These are phyloP conservation scores for Neurospora sp. DNA, from an alignment of 495 filamentous ascomycete species.

Conservation along the genomic window DNA sequence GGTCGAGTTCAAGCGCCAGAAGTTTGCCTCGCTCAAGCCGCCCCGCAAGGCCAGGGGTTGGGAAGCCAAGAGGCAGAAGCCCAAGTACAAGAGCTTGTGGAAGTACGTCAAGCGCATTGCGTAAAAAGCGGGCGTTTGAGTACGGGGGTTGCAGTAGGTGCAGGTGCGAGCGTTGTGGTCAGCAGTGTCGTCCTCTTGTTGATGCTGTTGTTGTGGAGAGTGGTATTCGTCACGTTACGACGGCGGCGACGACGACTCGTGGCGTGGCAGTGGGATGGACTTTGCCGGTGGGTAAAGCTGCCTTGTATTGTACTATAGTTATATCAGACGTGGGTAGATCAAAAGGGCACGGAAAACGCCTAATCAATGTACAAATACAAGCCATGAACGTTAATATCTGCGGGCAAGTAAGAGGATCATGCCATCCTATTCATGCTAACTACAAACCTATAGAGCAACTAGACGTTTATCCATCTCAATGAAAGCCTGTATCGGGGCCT, in stretches of 20 bases:
- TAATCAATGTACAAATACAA: conserved; percentile 5
- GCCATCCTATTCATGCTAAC: background rate
- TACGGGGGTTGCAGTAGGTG: background rate
- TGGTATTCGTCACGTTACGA: background rate
- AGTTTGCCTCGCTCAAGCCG: conserved; percentile 38
- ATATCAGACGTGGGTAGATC: conserved; percentile 10
- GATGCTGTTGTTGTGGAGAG: background rate
- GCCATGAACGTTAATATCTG: background rate
- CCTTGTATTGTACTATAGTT: conserved; percentile 11
- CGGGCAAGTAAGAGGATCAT: background rate
- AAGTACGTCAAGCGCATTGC: conserved; percentile 42
- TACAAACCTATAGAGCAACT: background rate
- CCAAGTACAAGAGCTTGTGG: conserved; percentile 44
- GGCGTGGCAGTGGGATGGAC: background rate
- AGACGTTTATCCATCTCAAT: background rate
- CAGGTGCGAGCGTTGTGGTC: background rate
- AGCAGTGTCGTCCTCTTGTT: background rate
- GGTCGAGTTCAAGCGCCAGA: conserved; percentile 73
- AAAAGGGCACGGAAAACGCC: background rate
- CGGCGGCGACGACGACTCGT: background rate
- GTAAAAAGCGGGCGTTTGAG: background rate
- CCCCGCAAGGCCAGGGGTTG: conserved; percentile 42
- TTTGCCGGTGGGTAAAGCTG: background rate
- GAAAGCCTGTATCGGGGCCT: background rate
- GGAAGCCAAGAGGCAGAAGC: conserved; percentile 45